Evolutionary conservation across 2,329 filamentous ascomycete genomes (phyloP).

Genomic region (Hirsutella minnesotensis): DNA sequence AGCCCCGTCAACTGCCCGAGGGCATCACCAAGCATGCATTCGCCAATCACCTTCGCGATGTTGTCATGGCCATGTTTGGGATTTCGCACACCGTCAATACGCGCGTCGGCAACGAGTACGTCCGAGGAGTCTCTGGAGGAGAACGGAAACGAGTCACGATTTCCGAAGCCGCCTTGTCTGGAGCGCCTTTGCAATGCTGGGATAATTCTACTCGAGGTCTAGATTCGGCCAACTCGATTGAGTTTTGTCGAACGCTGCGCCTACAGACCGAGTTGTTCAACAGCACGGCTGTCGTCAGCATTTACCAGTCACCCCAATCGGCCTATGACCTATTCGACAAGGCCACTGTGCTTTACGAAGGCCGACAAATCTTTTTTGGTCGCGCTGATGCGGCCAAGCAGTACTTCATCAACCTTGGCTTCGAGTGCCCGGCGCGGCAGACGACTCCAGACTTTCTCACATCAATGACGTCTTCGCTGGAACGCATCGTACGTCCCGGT

Average conservation of each 20-base stretch:
- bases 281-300: conserved; percentile 56
- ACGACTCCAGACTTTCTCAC: conserved; percentile 64
- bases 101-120: conserved; percentile 61
- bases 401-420: conserved; percentile 57
- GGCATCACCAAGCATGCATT: conserved; percentile 43
- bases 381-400: conserved; percentile 44
- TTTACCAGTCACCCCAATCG: conserved; percentile 57
- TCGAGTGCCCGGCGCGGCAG: conserved; percentile 52
- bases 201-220: conserved; percentile 65
- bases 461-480: conserved; percentile 50
- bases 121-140: conserved; percentile 63
- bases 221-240: conserved; percentile 63
- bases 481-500: conserved; percentile 43
- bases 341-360: conserved; percentile 45
- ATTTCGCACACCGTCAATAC: conserved; percentile 65
- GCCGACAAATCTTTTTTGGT: conserved; percentile 52
- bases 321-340: conserved; percentile 56
- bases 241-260: conserved; percentile 61
- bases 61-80: conserved; percentile 65
- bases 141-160: conserved; percentile 59
- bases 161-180: conserved; percentile 47
- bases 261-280: conserved; percentile 55
- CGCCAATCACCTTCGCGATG: conserved; percentile 53
- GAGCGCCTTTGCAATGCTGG: conserved; percentile 51
- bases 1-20: conserved; percentile 48